phyloP scores from a whole-genome alignment of 2,329 filamentous ascomycete genomes.

The Sporothrix brunneoviolacea region DNA sequence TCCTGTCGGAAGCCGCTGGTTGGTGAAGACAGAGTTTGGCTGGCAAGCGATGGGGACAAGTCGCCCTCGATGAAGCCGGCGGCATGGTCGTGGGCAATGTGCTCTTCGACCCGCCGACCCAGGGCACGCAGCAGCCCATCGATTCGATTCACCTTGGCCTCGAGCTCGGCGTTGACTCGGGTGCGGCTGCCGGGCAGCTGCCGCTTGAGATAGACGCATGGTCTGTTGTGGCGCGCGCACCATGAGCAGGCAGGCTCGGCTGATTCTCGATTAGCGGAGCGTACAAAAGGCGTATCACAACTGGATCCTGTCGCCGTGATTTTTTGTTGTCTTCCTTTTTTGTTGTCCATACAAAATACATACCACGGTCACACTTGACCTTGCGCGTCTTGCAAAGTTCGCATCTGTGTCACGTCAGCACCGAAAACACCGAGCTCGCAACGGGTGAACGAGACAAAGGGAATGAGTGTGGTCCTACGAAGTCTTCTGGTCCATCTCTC shows the following conservation, averaged over 20 bases:
- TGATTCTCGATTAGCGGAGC: no score
- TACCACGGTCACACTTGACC: conserved; percentile 63
- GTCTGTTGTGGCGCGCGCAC: conserved; percentile 56
- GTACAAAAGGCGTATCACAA: no score
- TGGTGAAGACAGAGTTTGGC: neutral
- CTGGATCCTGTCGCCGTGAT: no score
- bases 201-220: conserved; percentile 61
- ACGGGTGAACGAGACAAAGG: neutral
- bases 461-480: neutral
- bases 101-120: conserved; percentile 28
- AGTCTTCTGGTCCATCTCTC: conserved; percentile 12
- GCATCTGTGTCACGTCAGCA: conserved; percentile 41
- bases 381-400: conserved; percentile 78
- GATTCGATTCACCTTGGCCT: conserved; percentile 63
- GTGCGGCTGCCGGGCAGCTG: conserved; percentile 61
- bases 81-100: conserved; percentile 15
- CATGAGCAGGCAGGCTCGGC: conserved; percentile 65
- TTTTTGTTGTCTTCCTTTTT: no score
- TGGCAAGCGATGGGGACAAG: neutral
- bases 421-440: no score
- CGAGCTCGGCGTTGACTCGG: conserved; percentile 66
- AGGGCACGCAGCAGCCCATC: conserved; percentile 60
- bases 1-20: neutral
- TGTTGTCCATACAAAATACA: no score
- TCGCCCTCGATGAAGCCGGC: neutral